Percentiles rank a stretch among this genome's conserved stretches.
phyloP scores from a whole-genome alignment of 2,329 filamentous ascomycete species.

The Didymella arachidicola region DNA sequence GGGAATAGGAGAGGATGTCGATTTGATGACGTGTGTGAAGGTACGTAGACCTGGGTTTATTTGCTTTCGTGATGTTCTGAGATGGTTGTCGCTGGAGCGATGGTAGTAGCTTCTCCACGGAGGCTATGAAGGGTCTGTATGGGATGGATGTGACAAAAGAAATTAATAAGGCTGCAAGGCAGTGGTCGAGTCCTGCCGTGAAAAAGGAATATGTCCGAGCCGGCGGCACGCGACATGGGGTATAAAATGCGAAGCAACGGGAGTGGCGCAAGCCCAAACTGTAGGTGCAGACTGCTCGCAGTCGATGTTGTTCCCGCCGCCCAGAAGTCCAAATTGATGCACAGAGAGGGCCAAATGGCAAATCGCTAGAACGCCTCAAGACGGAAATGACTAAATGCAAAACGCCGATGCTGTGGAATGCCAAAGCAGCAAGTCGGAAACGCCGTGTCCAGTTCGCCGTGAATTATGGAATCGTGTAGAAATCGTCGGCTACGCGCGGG shows the following conservation, averaged over 20 bases:
- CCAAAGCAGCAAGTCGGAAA: constrained; percentile 46
- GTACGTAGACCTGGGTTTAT: constrained; percentile 44
- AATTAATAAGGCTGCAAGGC: constrained; percentile 43
- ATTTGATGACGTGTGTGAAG: constrained; percentile 31
- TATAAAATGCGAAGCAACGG: constrained; percentile 44
- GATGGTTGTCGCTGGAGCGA: constrained; percentile 33
- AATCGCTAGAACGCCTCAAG: constrained; percentile 49
- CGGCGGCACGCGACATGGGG: constrained; percentile 30
- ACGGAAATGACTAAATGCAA: constrained; percentile 35
- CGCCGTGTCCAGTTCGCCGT: constrained; percentile 49
- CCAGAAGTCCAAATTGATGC: constrained; percentile 37
- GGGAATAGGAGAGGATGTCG: constrained; percentile 30
- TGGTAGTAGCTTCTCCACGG: constrained; percentile 40
- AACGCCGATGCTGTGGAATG: constrained; percentile 47
- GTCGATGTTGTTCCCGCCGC: constrained; percentile 31
- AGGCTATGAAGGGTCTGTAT: constrained; percentile 40
- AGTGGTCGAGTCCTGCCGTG: constrained; percentile 39
- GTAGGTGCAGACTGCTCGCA: constrained; percentile 30
- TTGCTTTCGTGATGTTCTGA: constrained; percentile 46
- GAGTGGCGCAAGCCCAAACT: constrained; percentile 30
- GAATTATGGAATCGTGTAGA: constrained; percentile 43
- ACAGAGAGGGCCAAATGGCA: constrained; percentile 37
- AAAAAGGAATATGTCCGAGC: constrained; percentile 26
- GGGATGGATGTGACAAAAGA: constrained; percentile 49
- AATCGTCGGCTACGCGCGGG: constrained; percentile 34